phyloP scores from a whole-genome alignment of 495 filamentous ascomycete genomes.

The Pseudoneurospora amorphoporcata region DNA sequence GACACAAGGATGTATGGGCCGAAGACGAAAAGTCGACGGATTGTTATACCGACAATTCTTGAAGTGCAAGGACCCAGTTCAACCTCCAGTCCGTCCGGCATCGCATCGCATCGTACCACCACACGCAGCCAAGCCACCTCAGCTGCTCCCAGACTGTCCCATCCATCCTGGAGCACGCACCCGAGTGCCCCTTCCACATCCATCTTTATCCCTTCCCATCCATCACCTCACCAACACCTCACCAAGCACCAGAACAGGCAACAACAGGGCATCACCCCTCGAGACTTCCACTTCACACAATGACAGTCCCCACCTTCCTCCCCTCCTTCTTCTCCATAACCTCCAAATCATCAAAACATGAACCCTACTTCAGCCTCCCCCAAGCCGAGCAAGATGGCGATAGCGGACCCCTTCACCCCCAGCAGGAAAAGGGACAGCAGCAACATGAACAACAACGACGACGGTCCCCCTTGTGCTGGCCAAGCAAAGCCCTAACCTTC shows the following conservation, averaged over 20 bases:
- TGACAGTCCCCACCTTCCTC: background rate
- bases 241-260: too few species aligned
- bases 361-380: background rate
- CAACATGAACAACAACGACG: background rate
- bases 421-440: background rate
- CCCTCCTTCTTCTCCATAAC: background rate
- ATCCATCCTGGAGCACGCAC: background rate
- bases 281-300: background rate
- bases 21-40: accelerated
- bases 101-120: background rate
- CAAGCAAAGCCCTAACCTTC: background rate
- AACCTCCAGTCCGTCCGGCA: background rate
- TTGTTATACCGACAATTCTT: background rate
- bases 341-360: background rate
- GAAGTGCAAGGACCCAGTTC: background rate
- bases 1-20: background rate
- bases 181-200: background rate
- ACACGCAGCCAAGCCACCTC: background rate
- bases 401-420: background rate
- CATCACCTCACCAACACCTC: too few species aligned
- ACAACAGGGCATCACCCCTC: background rate
- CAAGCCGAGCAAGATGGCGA: background rate
- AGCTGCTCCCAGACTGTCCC: background rate
- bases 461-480: background rate
- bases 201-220: background rate